phyloP scores from a whole-genome alignment of 805 yeast genomes.

The Saturnispora gosingensis region DNA sequence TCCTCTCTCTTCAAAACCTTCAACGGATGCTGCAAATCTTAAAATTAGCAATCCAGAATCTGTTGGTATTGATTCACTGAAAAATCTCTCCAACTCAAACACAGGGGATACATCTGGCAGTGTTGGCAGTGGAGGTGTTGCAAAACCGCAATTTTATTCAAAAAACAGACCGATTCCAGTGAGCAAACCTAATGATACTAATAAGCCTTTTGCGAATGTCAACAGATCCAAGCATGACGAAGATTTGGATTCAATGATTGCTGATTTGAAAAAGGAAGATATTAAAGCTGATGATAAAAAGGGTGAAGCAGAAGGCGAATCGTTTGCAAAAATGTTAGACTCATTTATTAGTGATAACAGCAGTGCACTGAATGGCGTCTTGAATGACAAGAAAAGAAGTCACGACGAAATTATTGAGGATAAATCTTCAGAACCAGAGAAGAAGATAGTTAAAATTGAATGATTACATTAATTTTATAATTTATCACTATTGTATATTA shows the following conservation, averaged over 20 bases:
- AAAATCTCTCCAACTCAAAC: too few species aligned
- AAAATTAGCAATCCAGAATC: background rate
- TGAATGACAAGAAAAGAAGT: constrained; percentile 1
- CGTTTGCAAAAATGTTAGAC: constrained; percentile 6
- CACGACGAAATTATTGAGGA: background rate
- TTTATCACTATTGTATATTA: background rate
- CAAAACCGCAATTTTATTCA: constrained; percentile 6
- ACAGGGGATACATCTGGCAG: background rate
- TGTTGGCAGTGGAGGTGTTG: background rate
- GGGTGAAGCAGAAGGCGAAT: background rate
- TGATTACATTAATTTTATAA: background rate
- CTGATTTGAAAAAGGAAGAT: background rate
- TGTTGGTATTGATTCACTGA: background rate
- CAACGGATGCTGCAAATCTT: background rate
- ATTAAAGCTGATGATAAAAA: background rate
- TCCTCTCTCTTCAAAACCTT: background rate
- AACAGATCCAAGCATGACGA: background rate
- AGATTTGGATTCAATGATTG: background rate
- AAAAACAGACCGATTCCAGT: constrained; percentile 3
- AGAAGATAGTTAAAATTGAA: constrained; percentile 2
- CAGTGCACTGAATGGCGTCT: constrained; percentile 6
- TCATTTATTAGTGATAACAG: constrained; percentile 8
- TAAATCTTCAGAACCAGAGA: background rate
- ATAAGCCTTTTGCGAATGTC: constrained; percentile 1
- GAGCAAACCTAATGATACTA: background rate